phyloP scores from a whole-genome alignment of 2,329 filamentous ascomycete genomes.

The Cercospora janseana region DNA sequence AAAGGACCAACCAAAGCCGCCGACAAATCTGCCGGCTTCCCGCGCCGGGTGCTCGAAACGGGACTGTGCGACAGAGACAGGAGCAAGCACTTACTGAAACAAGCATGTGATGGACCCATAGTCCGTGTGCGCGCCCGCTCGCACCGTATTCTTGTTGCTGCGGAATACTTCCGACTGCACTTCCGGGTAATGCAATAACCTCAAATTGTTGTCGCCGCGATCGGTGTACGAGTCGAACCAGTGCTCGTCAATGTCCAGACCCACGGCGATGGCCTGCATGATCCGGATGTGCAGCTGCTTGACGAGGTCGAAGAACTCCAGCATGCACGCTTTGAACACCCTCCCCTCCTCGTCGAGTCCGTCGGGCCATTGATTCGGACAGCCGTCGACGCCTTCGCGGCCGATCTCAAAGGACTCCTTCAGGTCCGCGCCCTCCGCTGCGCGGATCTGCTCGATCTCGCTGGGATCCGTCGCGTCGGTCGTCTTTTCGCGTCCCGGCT shows the following conservation, averaged over 20 bases:
- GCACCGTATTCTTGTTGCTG: slow-evolving; percentile 50
- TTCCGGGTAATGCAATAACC: slow-evolving; percentile 50
- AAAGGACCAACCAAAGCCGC: no score
- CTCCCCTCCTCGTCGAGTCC: slow-evolving; percentile 59
- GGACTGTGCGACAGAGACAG: neutral
- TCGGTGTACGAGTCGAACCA: slow-evolving; percentile 78
- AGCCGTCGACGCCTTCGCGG: slow-evolving; percentile 57
- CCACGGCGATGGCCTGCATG: slow-evolving; percentile 60
- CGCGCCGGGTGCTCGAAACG: neutral
- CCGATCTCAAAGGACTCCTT: slow-evolving; percentile 64
- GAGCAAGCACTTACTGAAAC: slow-evolving; percentile 40
- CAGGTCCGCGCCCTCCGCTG: slow-evolving; percentile 47
- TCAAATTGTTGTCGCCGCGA: slow-evolving; percentile 64
- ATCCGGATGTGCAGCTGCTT: slow-evolving; percentile 74
- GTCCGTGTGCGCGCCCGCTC: slow-evolving; percentile 75
- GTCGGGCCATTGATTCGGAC: slow-evolving; percentile 77
- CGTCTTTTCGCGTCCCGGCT: slow-evolving; percentile 65
- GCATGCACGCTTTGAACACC: slow-evolving; percentile 69
- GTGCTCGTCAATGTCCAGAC: slow-evolving; percentile 62
- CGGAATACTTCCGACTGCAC: slow-evolving; percentile 59
- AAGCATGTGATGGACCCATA: slow-evolving; percentile 56
- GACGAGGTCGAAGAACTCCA: slow-evolving; percentile 70
- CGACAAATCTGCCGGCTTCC: slow-evolving; percentile 1
- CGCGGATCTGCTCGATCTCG: slow-evolving; percentile 60
- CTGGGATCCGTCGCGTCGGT: slow-evolving; percentile 54